Evolutionary conservation across 208 protist species (phyloP), one percentile per base, ranked within the genome.

Genomic region (Perkinsela sp.): DNA sequence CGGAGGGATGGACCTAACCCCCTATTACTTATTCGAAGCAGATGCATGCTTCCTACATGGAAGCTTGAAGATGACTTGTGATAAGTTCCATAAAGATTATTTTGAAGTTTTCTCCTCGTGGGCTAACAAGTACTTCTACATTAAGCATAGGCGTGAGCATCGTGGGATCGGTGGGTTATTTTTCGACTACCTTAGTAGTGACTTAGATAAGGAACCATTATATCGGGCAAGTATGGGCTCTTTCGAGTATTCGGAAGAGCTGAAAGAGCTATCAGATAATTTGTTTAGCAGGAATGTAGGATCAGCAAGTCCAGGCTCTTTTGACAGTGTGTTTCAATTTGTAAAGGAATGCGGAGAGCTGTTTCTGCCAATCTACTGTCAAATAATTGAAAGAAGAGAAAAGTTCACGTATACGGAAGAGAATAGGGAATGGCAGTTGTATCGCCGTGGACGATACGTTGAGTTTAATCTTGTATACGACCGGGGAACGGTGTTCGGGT

Each of bases 1-100:
- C 30, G 88, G 88, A 31, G 88, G 88, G 67, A 84, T 85, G 2
- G 82, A 93, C 68, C 74, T 93, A 29, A 93, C 88, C 0, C 88
- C 88, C n/a, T 82, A 78, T 69, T 89, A 89, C 68, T 74, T 84
- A 0, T 29, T 75, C 0, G 74, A 85, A 30, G 77, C 81, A 75
- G 77, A 85, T 72, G 84, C 81, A 28, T 32, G 71, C 0, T 28
- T 78, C 28, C 92, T 90, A 66, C 88, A 93, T 70, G 29, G 70
- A 65, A 65, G 48, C 0, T 71, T 83, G 1, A 48, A 79, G n/a
- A 67, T 70, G 29, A 67, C 78, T 0, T 89, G 81, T 71, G 75
- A 77, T 40, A 48, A 82, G 31, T 78, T 75, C 65, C 71, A 72
- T 67, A 73, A 75, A 29, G 68, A 81, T 29, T 71, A 75, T 22